These are phyloP conservation scores for Amaranthus tricolor DNA, from an alignment of 179 eudicot species.

Conservation along the genomic window DNA sequence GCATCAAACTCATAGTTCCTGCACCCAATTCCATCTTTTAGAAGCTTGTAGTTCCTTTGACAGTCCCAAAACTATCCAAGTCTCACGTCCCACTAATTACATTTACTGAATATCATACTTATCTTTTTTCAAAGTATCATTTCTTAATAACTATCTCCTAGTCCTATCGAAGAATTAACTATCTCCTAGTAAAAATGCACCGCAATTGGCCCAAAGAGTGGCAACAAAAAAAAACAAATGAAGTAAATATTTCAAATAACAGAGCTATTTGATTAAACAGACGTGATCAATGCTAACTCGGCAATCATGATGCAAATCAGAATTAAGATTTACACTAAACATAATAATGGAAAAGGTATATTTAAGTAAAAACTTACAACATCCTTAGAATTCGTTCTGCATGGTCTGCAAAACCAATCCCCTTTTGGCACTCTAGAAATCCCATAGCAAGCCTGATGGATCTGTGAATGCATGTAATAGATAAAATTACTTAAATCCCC, in stretches of 20 bases:
- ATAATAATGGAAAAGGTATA: not conserved
- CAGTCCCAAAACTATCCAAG: not conserved
- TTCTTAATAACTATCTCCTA: not conserved
- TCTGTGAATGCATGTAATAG: conserved; percentile 31
- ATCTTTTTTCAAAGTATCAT: not conserved
- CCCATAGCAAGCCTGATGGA: conserved; percentile 76
- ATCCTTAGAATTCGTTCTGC: conserved; percentile 48
- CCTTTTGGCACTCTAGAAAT: conserved; percentile 52
- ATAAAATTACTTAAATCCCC: conserved; percentile 4
- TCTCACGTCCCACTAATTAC: not conserved
- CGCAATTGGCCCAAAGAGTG: not conserved
- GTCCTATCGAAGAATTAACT: not conserved
- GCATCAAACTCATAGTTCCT: too few relatives aligned
- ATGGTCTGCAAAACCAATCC: conserved; percentile 63
- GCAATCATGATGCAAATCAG: not conserved
- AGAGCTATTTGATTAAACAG: not conserved
- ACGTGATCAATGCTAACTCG: not conserved
- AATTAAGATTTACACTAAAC: conserved; percentile 1
- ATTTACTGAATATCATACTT: not conserved
- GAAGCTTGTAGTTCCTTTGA: not conserved
- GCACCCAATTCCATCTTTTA: too few relatives aligned
- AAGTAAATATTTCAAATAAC: not conserved
- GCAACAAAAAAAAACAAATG: not conserved
- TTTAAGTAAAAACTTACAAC: conserved; percentile 38
- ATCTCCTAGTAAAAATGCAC: not conserved